Evolutionary conservation across 768 basidiomycete species (phyloP), one percentile per base, ranked within the genome.

Genomic region (Arthromyces matolae): DNA sequence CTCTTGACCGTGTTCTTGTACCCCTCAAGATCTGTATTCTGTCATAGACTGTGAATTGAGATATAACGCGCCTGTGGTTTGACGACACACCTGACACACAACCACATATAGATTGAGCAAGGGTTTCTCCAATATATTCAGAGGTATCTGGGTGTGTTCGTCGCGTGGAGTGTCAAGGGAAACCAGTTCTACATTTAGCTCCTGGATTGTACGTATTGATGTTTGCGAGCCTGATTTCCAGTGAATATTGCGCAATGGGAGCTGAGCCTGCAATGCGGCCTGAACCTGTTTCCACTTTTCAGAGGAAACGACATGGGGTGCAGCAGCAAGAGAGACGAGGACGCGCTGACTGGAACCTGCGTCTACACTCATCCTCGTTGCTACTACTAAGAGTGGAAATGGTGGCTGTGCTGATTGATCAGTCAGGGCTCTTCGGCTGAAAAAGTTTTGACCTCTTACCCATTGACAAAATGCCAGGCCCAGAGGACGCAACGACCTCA

Each of bases 201-300:
- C 85, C 60, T 93, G 92, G 42, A 99, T 91, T 1, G 92, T 96
- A 53, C 88, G 79, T 34, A 93, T 71, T 13, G 80, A 80, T 4
- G 86, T 76, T 34, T 85, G 75, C 2, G 83, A 79, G 4, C 78
- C 59, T 14, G 88, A 78, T 64, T 89, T 94, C 94, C 96, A 97
- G 65, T 97, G 91, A 22, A 98, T 78, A 66, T 86, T 94, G 42
- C 86, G 82, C 44, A 99, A 72, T 0, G 96, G 96, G 5, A 90
- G 66, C 56, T 88, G 89, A 1, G 81, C 76, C n/a, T 72, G 64
- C 27, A 93, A 68, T 3, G 85, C 79, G 14, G 71, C 65, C 51
- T 80, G 73, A 22, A 89, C 76, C 61, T 88, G 84, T 49, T 71
- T 77, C 83, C 89, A 92, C 59, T 77, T 81, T 31, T 81, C 79